Evolutionary conservation across 768 basidiomycete genomes (phyloP).

Genomic region (Suillus plorans): DNA sequence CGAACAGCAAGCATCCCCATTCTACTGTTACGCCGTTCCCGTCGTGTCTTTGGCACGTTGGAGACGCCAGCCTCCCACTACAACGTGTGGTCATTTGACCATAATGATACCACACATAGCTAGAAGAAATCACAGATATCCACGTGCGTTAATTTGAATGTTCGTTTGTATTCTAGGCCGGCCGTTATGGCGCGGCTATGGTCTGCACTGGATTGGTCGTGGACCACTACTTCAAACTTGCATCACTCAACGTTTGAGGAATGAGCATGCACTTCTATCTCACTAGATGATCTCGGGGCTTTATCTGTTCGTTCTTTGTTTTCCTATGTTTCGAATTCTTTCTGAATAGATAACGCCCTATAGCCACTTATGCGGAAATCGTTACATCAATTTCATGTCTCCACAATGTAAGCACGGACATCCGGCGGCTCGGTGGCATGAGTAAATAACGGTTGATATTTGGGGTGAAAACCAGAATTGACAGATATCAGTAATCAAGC

Average conservation of each 20-base stretch:
- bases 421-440: too few relatives aligned
- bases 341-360: background rate
- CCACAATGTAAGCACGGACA: too few relatives aligned
- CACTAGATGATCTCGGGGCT: background rate
- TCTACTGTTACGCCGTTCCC: background rate
- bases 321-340: background rate
- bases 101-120: background rate
- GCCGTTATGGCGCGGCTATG: background rate
- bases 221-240: background rate
- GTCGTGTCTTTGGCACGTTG: background rate
- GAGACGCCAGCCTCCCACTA: too few relatives aligned
- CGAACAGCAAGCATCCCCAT: background rate
- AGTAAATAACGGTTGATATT: background rate
- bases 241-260: background rate
- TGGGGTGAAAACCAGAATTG: background rate
- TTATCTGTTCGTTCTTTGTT: background rate
- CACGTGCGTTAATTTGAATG: background rate
- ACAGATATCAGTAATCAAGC: background rate
- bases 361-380: background rate
- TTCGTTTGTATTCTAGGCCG: background rate
- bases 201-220: background rate
- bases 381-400: background rate
- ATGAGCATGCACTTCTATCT: background rate
- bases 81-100: background rate
- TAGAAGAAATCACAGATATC: background rate